Percentiles rank a stretch among this genome's conserved stretches.
phyloP scores from a whole-genome alignment of 148 eudicot species.

The Amaranthus hypochondriacus region DNA sequence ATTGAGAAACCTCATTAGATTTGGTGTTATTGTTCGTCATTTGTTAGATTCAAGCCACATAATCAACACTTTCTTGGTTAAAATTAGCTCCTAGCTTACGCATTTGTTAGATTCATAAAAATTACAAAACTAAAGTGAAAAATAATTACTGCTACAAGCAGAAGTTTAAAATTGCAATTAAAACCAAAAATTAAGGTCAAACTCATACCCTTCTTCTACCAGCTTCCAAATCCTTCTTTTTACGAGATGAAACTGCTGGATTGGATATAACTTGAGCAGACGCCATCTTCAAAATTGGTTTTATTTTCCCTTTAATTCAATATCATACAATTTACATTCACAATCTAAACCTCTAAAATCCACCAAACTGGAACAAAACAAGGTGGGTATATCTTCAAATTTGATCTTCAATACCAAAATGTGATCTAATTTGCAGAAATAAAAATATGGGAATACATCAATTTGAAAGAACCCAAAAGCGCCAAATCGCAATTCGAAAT shows the following conservation, averaged over 20 bases:
- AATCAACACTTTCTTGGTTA: neutral
- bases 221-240: conserved; percentile 79
- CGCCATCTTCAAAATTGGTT: conserved; percentile 36
- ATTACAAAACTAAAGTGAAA: neutral
- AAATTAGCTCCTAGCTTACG: neutral
- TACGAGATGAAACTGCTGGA: conserved; percentile 32
- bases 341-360: neutral
- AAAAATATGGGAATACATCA: neutral
- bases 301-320: neutral
- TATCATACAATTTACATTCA: conserved; percentile 9
- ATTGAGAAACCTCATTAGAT: too few species aligned
- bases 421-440: neutral
- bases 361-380: neutral
- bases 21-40: too few species aligned
- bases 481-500: conserved; percentile 4
- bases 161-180: neutral
- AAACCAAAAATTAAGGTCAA: conserved; percentile 5
- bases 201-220: conserved; percentile 75
- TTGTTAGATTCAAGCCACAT: too few species aligned
- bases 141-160: neutral
- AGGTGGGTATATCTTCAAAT: too few species aligned
- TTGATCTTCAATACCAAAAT: conserved; percentile 1
- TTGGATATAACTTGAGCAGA: conserved; percentile 54
- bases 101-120: neutral
- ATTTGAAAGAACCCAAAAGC: neutral